A percentile compares a stretch with the other conserved stretches of the same genome.
phyloP scores from a whole-genome alignment of 352 stramenopile species.

The Bremia lactucae region DNA sequence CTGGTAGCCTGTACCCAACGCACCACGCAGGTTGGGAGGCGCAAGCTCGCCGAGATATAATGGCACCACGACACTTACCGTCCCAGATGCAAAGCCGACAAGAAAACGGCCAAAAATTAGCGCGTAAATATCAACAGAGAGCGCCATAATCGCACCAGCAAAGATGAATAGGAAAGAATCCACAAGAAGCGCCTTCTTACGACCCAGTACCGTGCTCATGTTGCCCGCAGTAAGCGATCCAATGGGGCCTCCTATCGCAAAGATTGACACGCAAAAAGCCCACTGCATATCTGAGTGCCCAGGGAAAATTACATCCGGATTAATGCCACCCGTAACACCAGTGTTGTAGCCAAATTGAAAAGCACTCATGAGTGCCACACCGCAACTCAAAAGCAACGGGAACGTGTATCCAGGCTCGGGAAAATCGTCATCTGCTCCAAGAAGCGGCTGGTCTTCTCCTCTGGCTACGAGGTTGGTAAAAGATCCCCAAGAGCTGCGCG shows the following conservation, averaged over 20 bases:
- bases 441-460: slow-evolving; percentile 64
- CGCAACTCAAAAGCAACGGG: slow-evolving; percentile 52
- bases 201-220: slow-evolving; percentile 39
- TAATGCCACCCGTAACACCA: slow-evolving; percentile 54
- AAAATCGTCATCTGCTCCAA: slow-evolving; percentile 44
- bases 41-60: slow-evolving; percentile 62
- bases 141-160: slow-evolving; percentile 42
- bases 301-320: slow-evolving; percentile 49
- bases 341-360: slow-evolving; percentile 75
- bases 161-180: slow-evolving; percentile 61
- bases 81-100: slow-evolving; percentile 55
- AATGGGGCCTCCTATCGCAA: slow-evolving; percentile 48
- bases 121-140: slow-evolving; percentile 59
- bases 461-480: slow-evolving; percentile 42
- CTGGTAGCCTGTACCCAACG: slow-evolving; percentile 64
- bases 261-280: slow-evolving; percentile 61
- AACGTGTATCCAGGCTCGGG: slow-evolving; percentile 56
- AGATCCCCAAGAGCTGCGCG: slow-evolving; percentile 41
- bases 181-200: slow-evolving; percentile 50
- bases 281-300: slow-evolving; percentile 53
- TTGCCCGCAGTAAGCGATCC: slow-evolving; percentile 51
- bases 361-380: slow-evolving; percentile 54
- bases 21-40: slow-evolving; percentile 58
- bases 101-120: slow-evolving; percentile 61
- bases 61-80: slow-evolving; percentile 60